Percentiles rank a stretch among this genome's conserved stretches.
Conservation (phyloP, 768 basidiomycete genomes). For the Fistulinella prunicolor region DNA sequence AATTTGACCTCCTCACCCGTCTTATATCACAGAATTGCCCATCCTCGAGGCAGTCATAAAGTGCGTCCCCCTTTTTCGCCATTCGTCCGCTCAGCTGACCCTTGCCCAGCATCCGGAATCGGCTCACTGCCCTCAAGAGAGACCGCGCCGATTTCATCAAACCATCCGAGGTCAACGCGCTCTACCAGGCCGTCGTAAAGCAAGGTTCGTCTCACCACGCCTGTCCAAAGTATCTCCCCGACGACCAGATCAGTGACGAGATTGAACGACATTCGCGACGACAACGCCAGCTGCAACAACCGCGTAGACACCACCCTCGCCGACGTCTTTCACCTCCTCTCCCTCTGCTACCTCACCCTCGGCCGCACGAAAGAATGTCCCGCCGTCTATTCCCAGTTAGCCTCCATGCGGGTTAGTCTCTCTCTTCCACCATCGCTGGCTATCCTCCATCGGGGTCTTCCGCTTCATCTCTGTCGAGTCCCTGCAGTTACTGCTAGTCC, state of each 20-base stretch:
- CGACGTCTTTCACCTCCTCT: slow-evolving; percentile 93
- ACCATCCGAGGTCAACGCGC: slow-evolving; percentile 85
- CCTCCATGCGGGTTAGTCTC: slow-evolving; percentile 87
- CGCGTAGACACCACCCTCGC: slow-evolving; percentile 92
- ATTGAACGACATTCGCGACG: slow-evolving; percentile 87
- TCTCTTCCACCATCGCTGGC: too few relatives aligned
- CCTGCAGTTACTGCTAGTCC: slow-evolving; percentile 18
- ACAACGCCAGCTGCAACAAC: slow-evolving; percentile 73
- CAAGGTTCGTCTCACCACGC: slow-evolving; percentile 58
- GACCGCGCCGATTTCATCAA: slow-evolving; percentile 91
- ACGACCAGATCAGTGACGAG: slow-evolving; percentile 63
- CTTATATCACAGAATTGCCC: slow-evolving; percentile 66
- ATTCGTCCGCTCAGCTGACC: slow-evolving; percentile 17
- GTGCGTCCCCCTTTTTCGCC: slow-evolving; percentile 40
- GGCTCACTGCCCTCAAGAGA: slow-evolving; percentile 92
- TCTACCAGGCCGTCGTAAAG: slow-evolving; percentile 91
- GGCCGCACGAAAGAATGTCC: slow-evolving; percentile 94
- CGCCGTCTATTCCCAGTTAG: slow-evolving; percentile 93
- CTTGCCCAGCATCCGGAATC: slow-evolving; percentile 78
- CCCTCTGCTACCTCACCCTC: slow-evolving; percentile 96
- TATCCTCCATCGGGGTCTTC: slow-evolving; percentile 4
- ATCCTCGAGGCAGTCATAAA: slow-evolving; percentile 95
- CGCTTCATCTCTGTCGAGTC: slow-evolving; percentile 6
- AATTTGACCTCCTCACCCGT: too few relatives aligned
- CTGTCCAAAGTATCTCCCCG: neutral